Evolutionary conservation across 805 yeast genomes (phyloP).

Genomic region (Candida oleophila): DNA sequence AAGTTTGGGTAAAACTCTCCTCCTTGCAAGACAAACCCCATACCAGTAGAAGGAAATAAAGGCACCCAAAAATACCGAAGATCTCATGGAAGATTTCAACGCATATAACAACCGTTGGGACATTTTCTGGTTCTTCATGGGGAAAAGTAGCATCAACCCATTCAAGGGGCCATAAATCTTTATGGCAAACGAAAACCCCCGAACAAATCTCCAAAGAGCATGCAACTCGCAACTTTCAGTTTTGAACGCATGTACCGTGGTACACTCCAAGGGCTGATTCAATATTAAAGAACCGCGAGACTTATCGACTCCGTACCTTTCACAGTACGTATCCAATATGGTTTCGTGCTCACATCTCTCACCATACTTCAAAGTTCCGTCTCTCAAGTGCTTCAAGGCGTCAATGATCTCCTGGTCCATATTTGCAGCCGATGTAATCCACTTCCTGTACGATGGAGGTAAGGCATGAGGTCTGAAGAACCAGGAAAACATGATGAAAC

Average conservation of each 20-base stretch:
- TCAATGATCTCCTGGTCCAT: constrained; percentile 34
- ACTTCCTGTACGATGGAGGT: constrained; percentile 32
- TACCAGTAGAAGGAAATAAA: constrained; percentile 47
- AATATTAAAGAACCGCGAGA: constrained; percentile 21
- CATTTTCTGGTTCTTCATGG: constrained; percentile 16
- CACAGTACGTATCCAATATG: constrained; percentile 22
- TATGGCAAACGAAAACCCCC: constrained; percentile 42
- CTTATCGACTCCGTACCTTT: constrained; percentile 24
- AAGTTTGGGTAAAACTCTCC: constrained; percentile 36
- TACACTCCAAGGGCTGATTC: constrained; percentile 37
- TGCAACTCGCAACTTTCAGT: constrained; percentile 44
- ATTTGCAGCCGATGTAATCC: constrained; percentile 43
- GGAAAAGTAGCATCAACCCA: constrained; percentile 25
- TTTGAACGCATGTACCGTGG: constrained; percentile 39
- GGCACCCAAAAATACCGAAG: constrained; percentile 43
- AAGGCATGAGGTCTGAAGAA: constrained; percentile 29
- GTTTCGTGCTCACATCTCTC: constrained; percentile 15
- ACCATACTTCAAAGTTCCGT: constrained; percentile 29
- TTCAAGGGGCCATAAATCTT: constrained; percentile 44
- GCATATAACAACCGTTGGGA: constrained; percentile 18
- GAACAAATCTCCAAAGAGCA: constrained; percentile 43
- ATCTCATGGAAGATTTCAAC: constrained; percentile 30
- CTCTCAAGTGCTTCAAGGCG: constrained; percentile 23
- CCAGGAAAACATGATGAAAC: constrained; percentile 26
- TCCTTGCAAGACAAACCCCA: constrained; percentile 44